Evolutionary conservation across 2,329 filamentous ascomycete genomes (phyloP), one percentile per base, ranked within the genome.

Genomic region (Esteya vermicola): DNA sequence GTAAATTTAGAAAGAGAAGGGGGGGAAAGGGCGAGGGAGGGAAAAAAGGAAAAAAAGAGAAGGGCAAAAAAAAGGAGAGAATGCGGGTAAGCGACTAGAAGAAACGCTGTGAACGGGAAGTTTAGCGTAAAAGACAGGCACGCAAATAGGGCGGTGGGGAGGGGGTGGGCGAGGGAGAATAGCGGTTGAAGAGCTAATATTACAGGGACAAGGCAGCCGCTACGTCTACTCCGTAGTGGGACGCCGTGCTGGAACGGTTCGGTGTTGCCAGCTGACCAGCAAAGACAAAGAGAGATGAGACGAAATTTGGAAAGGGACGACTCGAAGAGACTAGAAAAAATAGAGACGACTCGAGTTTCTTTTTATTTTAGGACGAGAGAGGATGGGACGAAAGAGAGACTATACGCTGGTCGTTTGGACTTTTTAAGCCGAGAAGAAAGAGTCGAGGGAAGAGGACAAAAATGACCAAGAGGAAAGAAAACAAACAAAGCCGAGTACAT

Each of bases 1-100:
- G 36, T 25, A 32, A 38, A 38, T 38, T 32, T 13, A 38, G 26
- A 39, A 44, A 34, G 8, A 26, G 27, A 20, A 41, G 33, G 19
- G 25, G 23, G 26, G 27, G 23, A 16, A 14, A 27, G 16, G 9
- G 37, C 27, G 27, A 39, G 25, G 25, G 8, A 38, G 39, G 28
- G 26, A 25, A 30, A 18, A 31, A 33, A 35, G 38, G 23, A 36
- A 25, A 33, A 32, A 19, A 9, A 36, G 33, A 22, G n/a, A 36
- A 16, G n/a, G n/a, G 6, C 20, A 37, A 37, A 27, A 25, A 18
- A 37, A 37, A 26, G 36, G 19, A 33, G 37, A 16, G 25, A 33
- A 33, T 26, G 37, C 37, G 23, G 37, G 22, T 6, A 23, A 13
- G 19, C 21, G 19, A 27, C 13, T n/a, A 20, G 25, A 22, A 19